Evolutionary conservation across 345 rosid species (phyloP).

Genomic region (Fremontodendron californicum): DNA sequence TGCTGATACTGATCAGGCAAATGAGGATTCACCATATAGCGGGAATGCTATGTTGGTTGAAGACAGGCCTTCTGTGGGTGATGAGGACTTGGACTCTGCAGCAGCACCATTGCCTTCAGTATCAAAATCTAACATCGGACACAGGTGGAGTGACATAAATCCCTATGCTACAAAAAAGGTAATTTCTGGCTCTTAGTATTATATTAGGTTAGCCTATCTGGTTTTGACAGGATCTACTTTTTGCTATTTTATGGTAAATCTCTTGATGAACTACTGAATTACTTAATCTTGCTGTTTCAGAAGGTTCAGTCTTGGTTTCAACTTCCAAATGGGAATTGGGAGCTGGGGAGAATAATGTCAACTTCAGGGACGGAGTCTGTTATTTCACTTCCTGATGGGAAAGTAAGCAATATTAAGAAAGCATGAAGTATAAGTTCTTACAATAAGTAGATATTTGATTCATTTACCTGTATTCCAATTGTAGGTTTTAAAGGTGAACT

Average conservation of each 20-base stretch:
- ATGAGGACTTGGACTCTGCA: constrained; percentile 47
- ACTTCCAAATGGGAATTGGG: constrained; percentile 87
- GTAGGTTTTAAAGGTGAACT: constrained; percentile 63
- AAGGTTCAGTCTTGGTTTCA: constrained; percentile 84
- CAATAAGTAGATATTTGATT: constrained; percentile 14
- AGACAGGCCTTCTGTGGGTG: constrained; percentile 42
- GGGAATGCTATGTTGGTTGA: constrained; percentile 35
- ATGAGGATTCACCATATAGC: constrained; percentile 79
- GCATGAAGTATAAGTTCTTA: constrained; percentile 14
- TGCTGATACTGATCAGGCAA: constrained; percentile 32
- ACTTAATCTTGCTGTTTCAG: constrained; percentile 41
- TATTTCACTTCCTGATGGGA: constrained; percentile 67
- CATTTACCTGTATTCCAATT: constrained; percentile 7
- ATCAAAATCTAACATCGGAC: constrained; percentile 44
- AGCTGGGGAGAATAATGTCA: constrained; percentile 67
- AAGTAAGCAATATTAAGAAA: constrained; percentile 47
- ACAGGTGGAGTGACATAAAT: constrained; percentile 74
- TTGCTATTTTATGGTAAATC: constrained; percentile 9
- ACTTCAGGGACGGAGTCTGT: constrained; percentile 63
- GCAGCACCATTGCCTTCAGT: constrained; percentile 44
- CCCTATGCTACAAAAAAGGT: constrained; percentile 80
- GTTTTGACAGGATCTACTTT: background rate
- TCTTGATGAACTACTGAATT: constrained; percentile 13
- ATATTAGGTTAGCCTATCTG: constrained; percentile 2
- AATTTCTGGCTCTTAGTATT: background rate